Evolutionary conservation across 306 rosid genomes (phyloP), one percentile per base, ranked within the genome.

Genomic region (Albizia julibrissin): DNA sequence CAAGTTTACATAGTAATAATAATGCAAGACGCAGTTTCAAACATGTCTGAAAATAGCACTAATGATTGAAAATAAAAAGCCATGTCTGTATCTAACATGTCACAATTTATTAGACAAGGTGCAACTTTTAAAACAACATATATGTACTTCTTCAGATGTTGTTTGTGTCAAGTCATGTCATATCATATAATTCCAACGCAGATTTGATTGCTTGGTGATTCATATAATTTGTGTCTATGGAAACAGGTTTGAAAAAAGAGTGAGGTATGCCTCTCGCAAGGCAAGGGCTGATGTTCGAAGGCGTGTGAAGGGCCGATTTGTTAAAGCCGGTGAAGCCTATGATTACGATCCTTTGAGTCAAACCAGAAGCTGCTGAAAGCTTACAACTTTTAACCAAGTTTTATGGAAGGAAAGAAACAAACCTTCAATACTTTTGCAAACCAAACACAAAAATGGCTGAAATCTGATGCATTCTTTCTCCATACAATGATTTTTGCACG

Each of bases 241-340:
- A 80, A 58, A 72, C 65, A 95, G 97, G 92, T 93, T 95, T 22
- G 97, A 91, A 39, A 95, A 95, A 87, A 91, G 80, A 82, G 97
- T 95, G 79, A 87, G 99, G 79, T 93, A 95, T 62, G 97, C 89
- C 74, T 93, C 99, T 78, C 98, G 97, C 71, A 95, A 95, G 87
- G 98, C 92, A n/a, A 89, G 98, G 83, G 99, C 98, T 1, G 99
- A 67, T 34, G 47, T 37, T 37, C 26, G 72, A 9, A 37, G 47
- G 47, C 47, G 72, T 9, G 72, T 67, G 47, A 67, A 67, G 72
- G 72, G 72, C 72, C 46, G 72, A 6, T 67, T 67, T 67, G 46
- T 67, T 34, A 67, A 67, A 37, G 72, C 47, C 2, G 47, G 72
- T 10, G 92, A 91, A 29, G 90, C 81, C 74, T 87, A 86, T 79